Evolutionary conservation across 1,284 basidiomycete genomes (phyloP).

Genomic region (Wallemia ichthyophaga): DNA sequence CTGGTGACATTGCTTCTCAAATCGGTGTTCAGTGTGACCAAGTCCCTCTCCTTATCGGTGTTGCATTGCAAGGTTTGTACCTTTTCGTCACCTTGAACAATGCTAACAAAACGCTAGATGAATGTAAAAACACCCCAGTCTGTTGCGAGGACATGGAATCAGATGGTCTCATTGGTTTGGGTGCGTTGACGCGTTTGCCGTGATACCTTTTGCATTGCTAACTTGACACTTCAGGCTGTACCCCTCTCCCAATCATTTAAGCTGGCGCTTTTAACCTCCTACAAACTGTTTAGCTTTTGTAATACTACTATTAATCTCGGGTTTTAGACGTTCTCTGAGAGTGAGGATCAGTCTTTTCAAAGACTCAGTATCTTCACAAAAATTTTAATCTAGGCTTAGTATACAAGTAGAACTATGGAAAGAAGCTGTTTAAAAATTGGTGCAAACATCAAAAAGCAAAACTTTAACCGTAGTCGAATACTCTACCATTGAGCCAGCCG

Average conservation of each 20-base stretch:
- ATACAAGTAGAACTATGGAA: no score
- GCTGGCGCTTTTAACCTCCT: background rate
- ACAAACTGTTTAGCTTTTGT: background rate
- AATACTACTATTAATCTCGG: background rate
- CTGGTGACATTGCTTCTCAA: background rate
- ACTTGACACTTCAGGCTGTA: background rate
- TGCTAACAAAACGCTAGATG: no score
- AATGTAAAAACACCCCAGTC: background rate
- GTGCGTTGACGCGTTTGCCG: background rate
- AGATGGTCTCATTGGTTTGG: background rate
- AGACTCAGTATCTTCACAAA: no score
- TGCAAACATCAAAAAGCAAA: no score
- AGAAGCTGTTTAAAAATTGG: no score
- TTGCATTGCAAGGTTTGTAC: background rate
- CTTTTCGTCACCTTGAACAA: no score
- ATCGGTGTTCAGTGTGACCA: background rate
- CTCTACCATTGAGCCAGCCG: background rate
- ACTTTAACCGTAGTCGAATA: background rate
- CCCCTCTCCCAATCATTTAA: background rate
- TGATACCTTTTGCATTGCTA: no score
- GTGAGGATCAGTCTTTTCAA: no score
- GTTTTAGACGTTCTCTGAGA: no score
- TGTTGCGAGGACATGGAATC: background rate
- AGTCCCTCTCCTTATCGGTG: background rate
- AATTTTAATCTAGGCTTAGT: no score